A percentile compares a stretch with the other conserved stretches of the same genome.
phyloP scores from a whole-genome alignment of 768 basidiomycete genomes.

The Russula sp. region DNA sequence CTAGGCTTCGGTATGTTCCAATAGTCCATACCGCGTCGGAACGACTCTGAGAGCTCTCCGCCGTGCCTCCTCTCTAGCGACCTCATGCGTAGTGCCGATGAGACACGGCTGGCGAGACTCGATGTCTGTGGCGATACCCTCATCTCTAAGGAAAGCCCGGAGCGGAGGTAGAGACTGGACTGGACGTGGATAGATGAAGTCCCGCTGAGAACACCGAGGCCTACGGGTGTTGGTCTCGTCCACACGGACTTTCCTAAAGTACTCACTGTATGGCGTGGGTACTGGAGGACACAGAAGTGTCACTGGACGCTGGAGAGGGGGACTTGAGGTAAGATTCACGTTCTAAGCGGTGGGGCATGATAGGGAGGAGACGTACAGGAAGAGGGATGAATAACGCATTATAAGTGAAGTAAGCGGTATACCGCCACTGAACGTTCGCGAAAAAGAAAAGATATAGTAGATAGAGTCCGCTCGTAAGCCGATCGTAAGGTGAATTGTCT shows the following conservation, averaged over 20 bases:
- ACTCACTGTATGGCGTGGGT: conserved; percentile 5
- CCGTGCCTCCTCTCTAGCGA: conserved; percentile 16
- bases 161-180: conserved; percentile 19
- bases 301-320: conserved; percentile 14
- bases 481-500: conserved; percentile 4
- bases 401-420: conserved; percentile 19
- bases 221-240: background rate
- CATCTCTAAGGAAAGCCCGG: conserved; percentile 15
- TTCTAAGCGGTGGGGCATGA: conserved; percentile 20
- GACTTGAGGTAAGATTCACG: conserved; percentile 12
- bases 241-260: background rate
- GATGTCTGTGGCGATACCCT: conserved; percentile 16
- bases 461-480: conserved; percentile 9
- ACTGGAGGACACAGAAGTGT: conserved; percentile 11
- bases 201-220: conserved; percentile 6
- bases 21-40: conserved; percentile 13
- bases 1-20: background rate
- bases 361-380: conserved; percentile 9
- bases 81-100: conserved; percentile 5
- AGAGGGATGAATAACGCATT: conserved; percentile 9
- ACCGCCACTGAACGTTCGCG: conserved; percentile 11
- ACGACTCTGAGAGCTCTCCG: conserved; percentile 13
- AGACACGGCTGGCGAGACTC: background rate
- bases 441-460: conserved; percentile 11
- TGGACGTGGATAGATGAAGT: conserved; percentile 5